Evolutionary conservation across 352 stramenopile species (phyloP).

Genomic region (Pythium folliculosum): DNA sequence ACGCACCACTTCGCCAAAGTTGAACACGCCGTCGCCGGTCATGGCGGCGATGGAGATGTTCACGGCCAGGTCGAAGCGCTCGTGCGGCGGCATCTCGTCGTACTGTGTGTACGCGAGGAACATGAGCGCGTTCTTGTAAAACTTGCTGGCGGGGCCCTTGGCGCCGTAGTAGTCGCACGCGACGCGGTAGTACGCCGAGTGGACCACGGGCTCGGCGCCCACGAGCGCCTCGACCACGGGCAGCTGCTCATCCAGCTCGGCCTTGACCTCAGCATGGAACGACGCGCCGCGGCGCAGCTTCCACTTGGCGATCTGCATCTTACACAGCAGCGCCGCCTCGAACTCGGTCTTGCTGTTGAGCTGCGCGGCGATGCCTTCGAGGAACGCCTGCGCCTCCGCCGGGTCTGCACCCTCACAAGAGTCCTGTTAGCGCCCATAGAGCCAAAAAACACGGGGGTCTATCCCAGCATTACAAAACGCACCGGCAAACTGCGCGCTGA

Average conservation of each 20-base stretch:
- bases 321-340: slow-evolving; percentile 70
- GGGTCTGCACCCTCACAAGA: slow-evolving; percentile 34
- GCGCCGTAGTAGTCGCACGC: slow-evolving; percentile 92
- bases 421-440: background rate
- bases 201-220: slow-evolving; percentile 89
- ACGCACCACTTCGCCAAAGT: slow-evolving; percentile 97
- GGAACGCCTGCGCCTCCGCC: slow-evolving; percentile 67
- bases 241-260: slow-evolving; percentile 70
- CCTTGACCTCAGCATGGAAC: slow-evolving; percentile 69
- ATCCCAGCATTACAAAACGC: slow-evolving; percentile 1
- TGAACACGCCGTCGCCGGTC: slow-evolving; percentile 97
- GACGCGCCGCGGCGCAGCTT: slow-evolving; percentile 61
- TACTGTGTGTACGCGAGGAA: slow-evolving; percentile 96
- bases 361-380: slow-evolving; percentile 62
- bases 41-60: slow-evolving; percentile 96
- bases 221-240: slow-evolving; percentile 79
- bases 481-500: slow-evolving; percentile 77
- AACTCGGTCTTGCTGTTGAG: slow-evolving; percentile 64
- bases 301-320: slow-evolving; percentile 76
- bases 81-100: slow-evolving; percentile 81
- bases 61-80: slow-evolving; percentile 89
- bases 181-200: slow-evolving; percentile 92
- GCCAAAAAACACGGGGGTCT: background rate
- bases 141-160: slow-evolving; percentile 92
- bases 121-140: slow-evolving; percentile 96